Base-by-base conservation (phyloP, 257 asterid species). In the Fraxinus americana region DNA sequence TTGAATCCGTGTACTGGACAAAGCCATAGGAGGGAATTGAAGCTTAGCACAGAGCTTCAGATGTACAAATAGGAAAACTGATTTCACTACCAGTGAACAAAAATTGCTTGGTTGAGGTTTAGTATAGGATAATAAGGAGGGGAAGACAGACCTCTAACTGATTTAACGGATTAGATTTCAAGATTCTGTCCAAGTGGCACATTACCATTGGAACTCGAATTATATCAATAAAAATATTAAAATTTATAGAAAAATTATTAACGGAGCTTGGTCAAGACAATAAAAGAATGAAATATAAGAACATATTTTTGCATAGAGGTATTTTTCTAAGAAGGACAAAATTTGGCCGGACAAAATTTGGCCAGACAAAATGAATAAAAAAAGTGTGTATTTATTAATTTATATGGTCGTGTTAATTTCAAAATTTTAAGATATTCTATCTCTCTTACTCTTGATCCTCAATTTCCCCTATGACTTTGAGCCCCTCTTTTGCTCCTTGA, bases 1-100 rank as follows among this genome's bases (percentile, higher is more conserved):
- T 73, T 89, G 98, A 38, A 89, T 84, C 67, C 86, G 92, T 29
- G 90, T 92, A 69, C 90, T 86, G 67, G 86, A 88, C 74, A 91
- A 76, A 14, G 93, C 97, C 98, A 92, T 92, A 59, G 74, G 71
- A 79, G 75, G 69, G 69, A 12, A 10, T 27, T 63, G 69, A 63
- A 63, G 36, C 36, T 63, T 25, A 61, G 34, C 68, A 61, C 32
- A 63, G 69, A 63, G 69, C 69, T 63, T 63, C 69, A 25, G 30
- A 29, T 25, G 65, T 38, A 59, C 35, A 59, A 59, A 29, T 43
- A 14, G 52, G 52, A 12, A 43, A 43, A 7, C 23, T 2, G 43
- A 67, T 65, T 1, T 3, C 13, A 38, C 41, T 16, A n/a, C 36
- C 34, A 38, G 12, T 45, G 76, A 63, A 72, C 52, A 79, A 74